Evolutionary conservation across 371 early-diverging fungal genomes (phyloP).

Genomic region (Mortierella sp.): DNA sequence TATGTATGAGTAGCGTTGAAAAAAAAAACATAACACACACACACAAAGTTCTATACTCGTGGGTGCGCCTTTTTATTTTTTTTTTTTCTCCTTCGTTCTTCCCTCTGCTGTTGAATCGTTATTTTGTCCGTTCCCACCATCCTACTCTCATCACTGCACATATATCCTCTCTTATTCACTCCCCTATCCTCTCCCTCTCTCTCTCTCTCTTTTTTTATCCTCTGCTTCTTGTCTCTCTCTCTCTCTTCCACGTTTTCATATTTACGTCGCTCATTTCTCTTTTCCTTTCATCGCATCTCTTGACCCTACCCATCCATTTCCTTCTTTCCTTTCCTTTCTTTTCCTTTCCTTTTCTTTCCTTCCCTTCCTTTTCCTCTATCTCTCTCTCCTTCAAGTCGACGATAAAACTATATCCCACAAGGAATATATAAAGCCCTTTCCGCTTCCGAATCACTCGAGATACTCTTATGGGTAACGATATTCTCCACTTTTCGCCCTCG

Average conservation of each 20-base stretch:
- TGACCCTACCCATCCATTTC: too few species aligned
- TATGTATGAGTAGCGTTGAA: background rate
- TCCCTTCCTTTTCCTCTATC: background rate
- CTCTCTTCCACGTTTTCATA: background rate
- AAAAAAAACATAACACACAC: too few species aligned
- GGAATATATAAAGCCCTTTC: background rate
- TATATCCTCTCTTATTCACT: too few species aligned
- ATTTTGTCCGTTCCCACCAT: conserved; percentile 9
- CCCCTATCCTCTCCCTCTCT: conserved; percentile 1
- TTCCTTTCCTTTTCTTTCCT: too few species aligned
- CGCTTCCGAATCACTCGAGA: background rate
- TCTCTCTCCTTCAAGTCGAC: background rate
- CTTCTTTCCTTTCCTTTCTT: background rate
- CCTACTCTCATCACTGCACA: background rate
- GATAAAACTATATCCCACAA: background rate
- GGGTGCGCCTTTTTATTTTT: conserved; percentile 4
- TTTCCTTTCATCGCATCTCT: background rate
- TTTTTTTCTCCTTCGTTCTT: background rate
- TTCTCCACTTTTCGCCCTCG: conserved; percentile 1
- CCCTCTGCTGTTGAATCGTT: conserved; percentile 6
- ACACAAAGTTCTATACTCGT: too few species aligned
- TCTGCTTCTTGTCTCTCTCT: conserved; percentile 2
- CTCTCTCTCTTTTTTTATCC: conserved; percentile 3
- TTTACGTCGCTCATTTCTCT: background rate
- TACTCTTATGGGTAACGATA: conserved; percentile 4